Evolutionary conservation across 176 grass and related monocot genomes (phyloP).

Genomic region (Oryza longistaminata): DNA sequence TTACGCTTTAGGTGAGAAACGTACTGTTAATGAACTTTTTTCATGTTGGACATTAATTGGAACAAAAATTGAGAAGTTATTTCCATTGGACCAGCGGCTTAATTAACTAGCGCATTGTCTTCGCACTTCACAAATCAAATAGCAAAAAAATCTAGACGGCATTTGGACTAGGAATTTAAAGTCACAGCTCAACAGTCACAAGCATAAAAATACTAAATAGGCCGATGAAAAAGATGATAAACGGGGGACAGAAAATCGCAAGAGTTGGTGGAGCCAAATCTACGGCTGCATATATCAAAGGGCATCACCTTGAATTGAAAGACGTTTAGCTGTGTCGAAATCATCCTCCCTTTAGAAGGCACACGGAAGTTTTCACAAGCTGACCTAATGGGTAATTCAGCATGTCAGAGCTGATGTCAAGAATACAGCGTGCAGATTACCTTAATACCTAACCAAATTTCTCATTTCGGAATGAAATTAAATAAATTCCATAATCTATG

Average conservation of each 20-base stretch:
- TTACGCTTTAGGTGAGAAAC: no score
- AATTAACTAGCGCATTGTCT: background rate
- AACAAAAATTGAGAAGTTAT: background rate
- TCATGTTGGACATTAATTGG: background rate
- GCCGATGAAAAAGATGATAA: background rate
- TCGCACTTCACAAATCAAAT: background rate
- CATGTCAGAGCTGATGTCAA: background rate
- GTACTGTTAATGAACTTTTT: no score
- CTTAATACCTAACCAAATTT: background rate
- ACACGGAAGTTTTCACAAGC: background rate
- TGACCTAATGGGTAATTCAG: background rate
- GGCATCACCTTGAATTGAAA: background rate
- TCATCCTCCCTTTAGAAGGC: background rate
- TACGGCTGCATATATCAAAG: background rate
- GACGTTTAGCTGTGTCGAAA: background rate
- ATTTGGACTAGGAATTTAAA: background rate
- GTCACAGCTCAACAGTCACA: background rate
- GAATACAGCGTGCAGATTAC: background rate
- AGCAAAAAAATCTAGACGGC: slow-evolving; percentile 7
- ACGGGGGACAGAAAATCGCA: background rate
- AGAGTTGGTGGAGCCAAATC: background rate
- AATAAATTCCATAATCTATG: background rate
- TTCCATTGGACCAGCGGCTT: background rate
- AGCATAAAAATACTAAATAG: background rate
- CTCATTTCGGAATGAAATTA: background rate